These are phyloP conservation scores for Didymella segeticola DNA, from an alignment of 2,329 filamentous ascomycete species.

Conservation along the genomic window DNA sequence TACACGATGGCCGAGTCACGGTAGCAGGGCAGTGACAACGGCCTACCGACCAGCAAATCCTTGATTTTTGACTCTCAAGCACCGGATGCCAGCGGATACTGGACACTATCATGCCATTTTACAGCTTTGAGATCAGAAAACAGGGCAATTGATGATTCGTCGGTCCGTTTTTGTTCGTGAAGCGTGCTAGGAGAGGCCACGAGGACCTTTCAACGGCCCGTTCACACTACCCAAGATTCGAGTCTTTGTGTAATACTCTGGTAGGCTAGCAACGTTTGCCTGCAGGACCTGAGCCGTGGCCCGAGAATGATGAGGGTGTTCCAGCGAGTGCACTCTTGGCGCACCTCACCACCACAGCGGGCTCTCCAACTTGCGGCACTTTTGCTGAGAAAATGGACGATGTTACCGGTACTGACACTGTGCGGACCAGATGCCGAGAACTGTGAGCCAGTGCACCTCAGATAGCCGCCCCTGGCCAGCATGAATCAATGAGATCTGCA, in stretches of 20 bases:
- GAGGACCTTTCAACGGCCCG: slow-evolving; percentile 17
- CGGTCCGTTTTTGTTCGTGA: slow-evolving; percentile 9
- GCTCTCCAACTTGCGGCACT: neutral
- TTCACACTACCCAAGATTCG: neutral
- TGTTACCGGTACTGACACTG: slow-evolving; percentile 1
- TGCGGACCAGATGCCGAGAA: slow-evolving; percentile 3
- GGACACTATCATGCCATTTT: slow-evolving; percentile 4
- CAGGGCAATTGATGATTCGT: slow-evolving; percentile 2
- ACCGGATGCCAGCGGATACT: slow-evolving; percentile 1
- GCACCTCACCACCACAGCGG: neutral
- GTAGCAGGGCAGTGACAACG: neutral
- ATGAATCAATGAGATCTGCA: slow-evolving; percentile 11
- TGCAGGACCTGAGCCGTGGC: slow-evolving; percentile 5
- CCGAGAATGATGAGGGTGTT: neutral
- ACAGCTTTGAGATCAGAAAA: slow-evolving; percentile 2
- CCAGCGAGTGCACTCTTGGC: slow-evolving; percentile 2
- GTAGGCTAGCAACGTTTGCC: slow-evolving; percentile 2
- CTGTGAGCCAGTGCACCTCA: slow-evolving; percentile 11
- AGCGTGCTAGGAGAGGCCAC: slow-evolving; percentile 11
- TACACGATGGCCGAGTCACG: neutral
- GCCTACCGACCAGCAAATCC: neutral
- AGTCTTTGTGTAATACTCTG: slow-evolving; percentile 7
- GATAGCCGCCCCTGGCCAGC: slow-evolving; percentile 6
- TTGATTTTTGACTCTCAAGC: neutral
- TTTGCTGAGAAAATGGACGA: no score